These are phyloP conservation scores for Carpinus fangiana DNA, from an alignment of 306 rosid species.

Conservation along the genomic window DNA sequence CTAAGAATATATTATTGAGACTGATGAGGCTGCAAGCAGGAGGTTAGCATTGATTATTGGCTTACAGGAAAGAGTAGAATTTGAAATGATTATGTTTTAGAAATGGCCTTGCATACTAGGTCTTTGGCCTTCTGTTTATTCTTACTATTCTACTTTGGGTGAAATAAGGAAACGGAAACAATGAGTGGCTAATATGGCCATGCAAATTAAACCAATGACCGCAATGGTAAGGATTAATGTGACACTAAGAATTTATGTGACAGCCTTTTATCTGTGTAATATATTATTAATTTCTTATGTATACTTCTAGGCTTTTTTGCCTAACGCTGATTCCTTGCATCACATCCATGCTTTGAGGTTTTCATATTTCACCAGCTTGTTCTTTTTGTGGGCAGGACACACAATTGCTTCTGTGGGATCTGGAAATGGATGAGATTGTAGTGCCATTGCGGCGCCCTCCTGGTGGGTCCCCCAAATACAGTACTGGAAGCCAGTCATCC, in stretches of 20 bases:
- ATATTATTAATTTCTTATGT: not conserved
- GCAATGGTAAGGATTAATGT: not conserved
- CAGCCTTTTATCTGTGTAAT: conserved; percentile 10
- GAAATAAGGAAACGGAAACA: not conserved
- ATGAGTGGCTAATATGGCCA: not conserved
- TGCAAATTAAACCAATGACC: conserved; percentile 6
- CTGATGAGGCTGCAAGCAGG: not conserved
- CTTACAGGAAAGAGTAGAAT: not conserved
- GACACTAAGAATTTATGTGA: not conserved
- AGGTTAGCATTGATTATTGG: not conserved
- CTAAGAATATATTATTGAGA: not conserved
- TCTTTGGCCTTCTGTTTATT: not conserved
- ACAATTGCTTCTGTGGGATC: conserved; percentile 92
- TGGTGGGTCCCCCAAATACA: conserved; percentile 91
- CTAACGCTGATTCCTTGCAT: not conserved
- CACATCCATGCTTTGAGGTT: conserved; percentile 19
- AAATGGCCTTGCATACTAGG: not conserved
- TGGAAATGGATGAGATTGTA: conserved; percentile 84
- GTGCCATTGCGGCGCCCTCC: conserved; percentile 90
- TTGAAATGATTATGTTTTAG: not conserved
- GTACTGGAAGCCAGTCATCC: conserved; percentile 92
- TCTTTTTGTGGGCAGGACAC: conserved; percentile 62
- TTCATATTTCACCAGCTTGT: not conserved
- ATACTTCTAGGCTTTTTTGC: not conserved
- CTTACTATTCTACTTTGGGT: not conserved